A percentile compares a stretch with the other conserved stretches of the same genome.
Evolutionary conservation across 2,329 filamentous ascomycete species (phyloP).

Genomic region (Cladophialophora yegresii): DNA sequence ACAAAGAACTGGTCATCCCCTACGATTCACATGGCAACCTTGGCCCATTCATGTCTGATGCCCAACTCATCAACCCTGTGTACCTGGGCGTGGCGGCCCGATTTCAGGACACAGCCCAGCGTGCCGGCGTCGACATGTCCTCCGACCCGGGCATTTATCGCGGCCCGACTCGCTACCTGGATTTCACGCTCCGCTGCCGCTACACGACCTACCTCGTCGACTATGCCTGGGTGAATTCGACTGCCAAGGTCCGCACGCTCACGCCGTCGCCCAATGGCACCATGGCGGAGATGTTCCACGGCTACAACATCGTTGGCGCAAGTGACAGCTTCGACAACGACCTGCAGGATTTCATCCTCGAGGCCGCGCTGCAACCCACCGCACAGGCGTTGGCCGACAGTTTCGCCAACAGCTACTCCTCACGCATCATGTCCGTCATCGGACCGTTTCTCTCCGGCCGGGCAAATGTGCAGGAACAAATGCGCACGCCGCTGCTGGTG

Average conservation of each 20-base stretch:
- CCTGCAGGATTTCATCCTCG: constrained; percentile 28
- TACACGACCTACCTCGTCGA: constrained; percentile 32
- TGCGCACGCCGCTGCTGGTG: constrained; percentile 28
- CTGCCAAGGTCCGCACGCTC: constrained; percentile 21
- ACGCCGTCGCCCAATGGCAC: constrained; percentile 32
- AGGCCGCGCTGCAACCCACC: constrained; percentile 25
- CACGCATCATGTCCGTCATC: constrained; percentile 32
- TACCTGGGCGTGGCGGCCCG: constrained; percentile 31
- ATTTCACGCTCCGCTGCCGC: constrained; percentile 31
- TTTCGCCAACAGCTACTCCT: constrained; percentile 29
- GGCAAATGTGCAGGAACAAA: constrained; percentile 29
- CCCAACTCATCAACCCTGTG: constrained; percentile 33
- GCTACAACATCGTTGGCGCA: constrained; percentile 25
- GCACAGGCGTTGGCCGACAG: constrained; percentile 21
- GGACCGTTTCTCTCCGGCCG: constrained; percentile 31
- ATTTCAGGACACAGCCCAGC: constrained; percentile 20
- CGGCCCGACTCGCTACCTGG: constrained; percentile 21
- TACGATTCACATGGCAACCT: constrained; percentile 30
- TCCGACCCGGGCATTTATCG: constrained; percentile 23
- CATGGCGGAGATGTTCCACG: constrained; percentile 34
- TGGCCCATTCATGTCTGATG: constrained; percentile 25
- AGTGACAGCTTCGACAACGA: constrained; percentile 28
- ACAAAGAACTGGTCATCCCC: constrained; percentile 21
- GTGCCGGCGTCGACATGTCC: constrained; percentile 24
- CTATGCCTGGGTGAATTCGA: constrained; percentile 34